Evolutionary conservation across 345 rosid genomes (phyloP).

Genomic region (Brassica napus): Da-Ae NC_063438.1:5215001-5215500

Average conservation of each 20-base stretch:
- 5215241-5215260: background rate
- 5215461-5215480: background rate
- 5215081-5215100: constrained; percentile 33
- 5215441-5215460: background rate
- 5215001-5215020: constrained; percentile 58
- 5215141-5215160: constrained; percentile 13
- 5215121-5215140: constrained; percentile 20
- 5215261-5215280: constrained; percentile 23
- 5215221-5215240: constrained; percentile 22
- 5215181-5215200: constrained; percentile 32
- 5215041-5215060: constrained; percentile 43
- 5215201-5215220: constrained; percentile 25
- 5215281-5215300: constrained; percentile 7
- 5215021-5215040: constrained; percentile 70
- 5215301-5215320: constrained; percentile 19
- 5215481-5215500: constrained; percentile 20
- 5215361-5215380: constrained; percentile 56
- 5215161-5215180: constrained; percentile 12
- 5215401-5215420: constrained; percentile 45
- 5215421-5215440: background rate
- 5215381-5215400: constrained; percentile 49
- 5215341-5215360: constrained; percentile 50
- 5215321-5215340: constrained; percentile 22
- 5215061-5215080: constrained; percentile 37
- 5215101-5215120: constrained; percentile 25